Conservation (phyloP, 176 grass and related monocot species). For the Microstegium vimineum region DNA sequence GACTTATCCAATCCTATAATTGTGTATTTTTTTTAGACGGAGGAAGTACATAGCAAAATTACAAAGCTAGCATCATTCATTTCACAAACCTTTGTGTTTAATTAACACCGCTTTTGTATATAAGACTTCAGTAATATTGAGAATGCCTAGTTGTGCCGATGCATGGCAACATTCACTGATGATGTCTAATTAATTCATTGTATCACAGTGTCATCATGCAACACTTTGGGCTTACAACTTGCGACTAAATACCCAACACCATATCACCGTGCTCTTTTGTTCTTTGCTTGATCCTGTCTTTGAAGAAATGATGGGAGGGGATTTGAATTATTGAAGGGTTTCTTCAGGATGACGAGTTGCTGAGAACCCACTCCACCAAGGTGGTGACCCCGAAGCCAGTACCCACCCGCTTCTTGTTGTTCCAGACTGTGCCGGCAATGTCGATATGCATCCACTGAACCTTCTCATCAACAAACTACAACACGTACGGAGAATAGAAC, state of each 20-base stretch:
- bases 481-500: neutral
- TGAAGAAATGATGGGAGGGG: neutral
- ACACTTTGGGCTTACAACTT: neutral
- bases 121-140: no score
- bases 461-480: conserved; percentile 90
- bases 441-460: conserved; percentile 99
- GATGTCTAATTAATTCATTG: no score
- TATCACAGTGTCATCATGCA: no score
- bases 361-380: conserved; percentile 92
- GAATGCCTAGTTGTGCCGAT: no score
- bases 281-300: no score
- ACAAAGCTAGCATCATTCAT: no score
- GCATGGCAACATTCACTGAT: no score
- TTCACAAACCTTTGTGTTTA: no score
- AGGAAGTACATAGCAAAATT: no score
- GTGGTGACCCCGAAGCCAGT: conserved; percentile 95
- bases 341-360: conserved; percentile 68
- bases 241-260: neutral
- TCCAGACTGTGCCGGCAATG: conserved; percentile 84
- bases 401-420: conserved; percentile 61
- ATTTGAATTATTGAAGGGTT: neutral
- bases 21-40: neutral
- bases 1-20: neutral
- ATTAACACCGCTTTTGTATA: no score
- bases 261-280: neutral